Evolutionary conservation across 2,329 filamentous ascomycete genomes (phyloP), one percentile per base, ranked within the genome.

Genomic region (Aquanectria penicillioides): DNA sequence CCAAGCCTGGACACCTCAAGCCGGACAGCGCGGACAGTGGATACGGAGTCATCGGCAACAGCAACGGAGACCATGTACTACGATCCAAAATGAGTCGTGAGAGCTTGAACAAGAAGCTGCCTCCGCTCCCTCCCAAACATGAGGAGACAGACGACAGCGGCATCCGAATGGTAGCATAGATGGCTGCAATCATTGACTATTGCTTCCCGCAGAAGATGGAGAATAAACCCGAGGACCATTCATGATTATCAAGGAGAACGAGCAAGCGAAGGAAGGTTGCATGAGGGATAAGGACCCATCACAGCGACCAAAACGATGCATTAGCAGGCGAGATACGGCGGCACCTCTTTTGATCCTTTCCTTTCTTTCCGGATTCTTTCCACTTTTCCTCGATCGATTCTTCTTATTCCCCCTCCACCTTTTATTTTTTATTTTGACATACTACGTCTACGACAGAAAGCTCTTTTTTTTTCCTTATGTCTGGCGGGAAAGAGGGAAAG

Each of bases 101-200:
- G 34, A 87, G 85, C 63, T 74, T 88, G 37, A 83, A 88, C 64
- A 89, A 89, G 74, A 80, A 81, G 10, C 72, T 89, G 41, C 86
- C 86, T 6, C 83, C 85, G 3, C 71, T 89, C 38, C 86, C 86
- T 17, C 66, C 59, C 23, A 69, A 73, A 20, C 36, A 51, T 60
- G 69, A 71, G 59, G 62, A 65, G 34, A 65, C 62, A 34, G 64
- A 69, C 26, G 66, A 71, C 37, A 69, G 66, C 44, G 66, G 69
- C 26, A 56, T 73, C 41, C 67, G 68, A 60, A 64, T 76, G 70
- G 67, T 72, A 56, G 71, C 68, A 41, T 77, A 76, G 73, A 64
- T 65, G 55, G 63, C 71, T 40, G 55, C 57, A 50, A 53, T 61
- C 33, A 49, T 57, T 46, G 58, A 57, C 43, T 64, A 47, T 57